Percentiles rank a stretch among this genome's conserved stretches.
These are phyloP conservation scores for Rhododendron williamsianum DNA, from an alignment of 148 eudicot species.

Conservation along the genomic window DNA sequence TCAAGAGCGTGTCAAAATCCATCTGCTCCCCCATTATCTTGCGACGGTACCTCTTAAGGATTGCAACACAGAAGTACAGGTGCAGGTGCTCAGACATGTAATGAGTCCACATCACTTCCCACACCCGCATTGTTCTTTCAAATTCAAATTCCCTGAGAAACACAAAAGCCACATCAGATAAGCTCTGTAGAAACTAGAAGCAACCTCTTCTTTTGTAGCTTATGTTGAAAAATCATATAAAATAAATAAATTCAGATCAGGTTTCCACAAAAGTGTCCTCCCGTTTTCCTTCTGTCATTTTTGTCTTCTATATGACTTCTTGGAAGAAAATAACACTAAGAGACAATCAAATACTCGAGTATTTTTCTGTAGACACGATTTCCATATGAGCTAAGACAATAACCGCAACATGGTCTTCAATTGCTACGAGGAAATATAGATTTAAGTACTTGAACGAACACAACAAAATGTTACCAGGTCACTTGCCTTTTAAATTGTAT, in stretches of 20 bases:
- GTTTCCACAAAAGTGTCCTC: background rate
- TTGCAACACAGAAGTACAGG: constrained; percentile 73
- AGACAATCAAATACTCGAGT: background rate
- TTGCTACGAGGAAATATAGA: background rate
- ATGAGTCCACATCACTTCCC: constrained; percentile 94
- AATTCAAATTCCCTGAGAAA: constrained; percentile 73
- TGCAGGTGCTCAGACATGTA: constrained; percentile 82
- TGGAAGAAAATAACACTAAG: background rate
- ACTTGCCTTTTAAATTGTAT: constrained; percentile 92
- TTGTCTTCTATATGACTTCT: background rate
- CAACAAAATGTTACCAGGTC: background rate
- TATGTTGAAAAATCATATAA: background rate
- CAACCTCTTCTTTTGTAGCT: background rate
- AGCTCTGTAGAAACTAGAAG: background rate
- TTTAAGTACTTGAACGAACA: constrained; percentile 4
- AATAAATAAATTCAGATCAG: background rate
- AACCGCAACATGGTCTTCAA: background rate
- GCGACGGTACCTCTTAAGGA: constrained; percentile 62
- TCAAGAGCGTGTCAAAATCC: constrained; percentile 94
- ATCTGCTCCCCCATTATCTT: constrained; percentile 90
- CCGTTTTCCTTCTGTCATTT: background rate
- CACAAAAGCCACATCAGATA: background rate
- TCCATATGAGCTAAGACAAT: background rate
- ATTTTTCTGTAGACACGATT: background rate
- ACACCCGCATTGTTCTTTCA: constrained; percentile 62